Base-by-base conservation (phyloP, 1,139 yeast species). In the Ashbya aceris region DNA sequence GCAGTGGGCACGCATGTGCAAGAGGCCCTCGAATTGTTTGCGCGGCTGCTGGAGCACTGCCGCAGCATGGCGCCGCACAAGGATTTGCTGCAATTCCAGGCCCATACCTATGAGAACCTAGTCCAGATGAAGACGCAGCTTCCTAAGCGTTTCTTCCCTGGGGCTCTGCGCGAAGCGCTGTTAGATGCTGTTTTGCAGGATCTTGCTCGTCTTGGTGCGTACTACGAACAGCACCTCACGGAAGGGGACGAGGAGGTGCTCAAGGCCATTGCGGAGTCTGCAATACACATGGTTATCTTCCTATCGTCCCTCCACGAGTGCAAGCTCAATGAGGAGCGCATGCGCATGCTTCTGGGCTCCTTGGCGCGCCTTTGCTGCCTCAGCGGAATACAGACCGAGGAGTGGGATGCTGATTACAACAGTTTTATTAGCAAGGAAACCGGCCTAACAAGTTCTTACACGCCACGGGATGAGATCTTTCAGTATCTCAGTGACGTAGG, bases 351-450 rank as follows among this genome's bases (percentile, higher is more conserved):
- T 5, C 23, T 49, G 8, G 44, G 46, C 6, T 38, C 51, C 12
- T 37, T 58, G 8, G 33, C 45, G 3, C 30, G 31, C 4, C 40
- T 56, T 9, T 52, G 58, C 28, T 44, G 55, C 36, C 42, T 68
- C 5, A 55, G 66, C 17, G 44, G 47, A 2, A 61, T 57, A 8
- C 54, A 55, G 2, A 62, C 55, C 13, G 65, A 65, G 3, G 48
- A 49, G 8, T 76, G 74, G 67, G 45, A 52, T 8, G 67, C 65
- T 1, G 91, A 86, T 55, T 73, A 78, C 56, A 84, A 85, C 53
- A 65, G 62, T 6, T 86, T 76, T 58, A 83, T 85, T 6, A 74
- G 85, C 5, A 82, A 79, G 35, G 85, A 83, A 44, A 71, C 84
- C 1, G 95, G 87, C 1, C 67, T 84, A 33, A 66, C 74, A 1